These are phyloP conservation scores for Psilocybe cyanescens DNA, from an alignment of 768 basidiomycete species.

Conservation along the genomic window DNA sequence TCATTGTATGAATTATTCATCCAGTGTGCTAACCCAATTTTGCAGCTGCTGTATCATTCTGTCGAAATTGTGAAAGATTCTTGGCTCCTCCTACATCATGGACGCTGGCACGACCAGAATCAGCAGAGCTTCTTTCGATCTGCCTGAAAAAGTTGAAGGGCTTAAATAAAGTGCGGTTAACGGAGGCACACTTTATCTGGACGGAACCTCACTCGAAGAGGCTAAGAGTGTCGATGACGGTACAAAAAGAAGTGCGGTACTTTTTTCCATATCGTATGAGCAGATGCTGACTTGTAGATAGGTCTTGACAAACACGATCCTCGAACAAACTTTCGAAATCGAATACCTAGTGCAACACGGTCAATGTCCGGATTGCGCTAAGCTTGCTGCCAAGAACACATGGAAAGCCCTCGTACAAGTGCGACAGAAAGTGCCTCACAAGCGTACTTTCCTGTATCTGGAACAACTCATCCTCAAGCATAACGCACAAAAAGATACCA, in stretches of 20 bases:
- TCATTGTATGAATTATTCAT: not conserved
- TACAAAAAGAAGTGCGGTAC: conserved; percentile 90
- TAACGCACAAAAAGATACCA: conserved; percentile 95
- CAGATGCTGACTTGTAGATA: conserved; percentile 8
- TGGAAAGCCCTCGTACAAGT: conserved; percentile 99
- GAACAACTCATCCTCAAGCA: conserved; percentile 98
- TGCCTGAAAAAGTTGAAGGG: conserved; percentile 96
- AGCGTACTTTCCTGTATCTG: conserved; percentile 96
- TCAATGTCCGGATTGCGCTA: conserved; percentile 94
- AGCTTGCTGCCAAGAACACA: conserved; percentile 96
- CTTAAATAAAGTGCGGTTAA: conserved; percentile 89
- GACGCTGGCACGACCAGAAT: conserved; percentile 87
- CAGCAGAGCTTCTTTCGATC: conserved; percentile 89
- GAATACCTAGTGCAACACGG: conserved; percentile 94
- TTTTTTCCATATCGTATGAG: not conserved
- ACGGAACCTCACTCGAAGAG: conserved; percentile 98
- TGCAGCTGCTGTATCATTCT: conserved; percentile 86
- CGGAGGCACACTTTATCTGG: conserved; percentile 99
- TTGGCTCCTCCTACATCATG: conserved; percentile 88
- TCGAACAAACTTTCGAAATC: conserved; percentile 97
- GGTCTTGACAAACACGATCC: conserved; percentile 93
- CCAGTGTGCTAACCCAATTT: not conserved
- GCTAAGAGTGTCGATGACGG: conserved; percentile 89
- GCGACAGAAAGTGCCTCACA: conserved; percentile 98
- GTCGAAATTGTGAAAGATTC: conserved; percentile 96